Evolutionary conservation across 371 early-diverging fungal species (phyloP).

Genomic region (Syncephalastrum sp.): DNA sequence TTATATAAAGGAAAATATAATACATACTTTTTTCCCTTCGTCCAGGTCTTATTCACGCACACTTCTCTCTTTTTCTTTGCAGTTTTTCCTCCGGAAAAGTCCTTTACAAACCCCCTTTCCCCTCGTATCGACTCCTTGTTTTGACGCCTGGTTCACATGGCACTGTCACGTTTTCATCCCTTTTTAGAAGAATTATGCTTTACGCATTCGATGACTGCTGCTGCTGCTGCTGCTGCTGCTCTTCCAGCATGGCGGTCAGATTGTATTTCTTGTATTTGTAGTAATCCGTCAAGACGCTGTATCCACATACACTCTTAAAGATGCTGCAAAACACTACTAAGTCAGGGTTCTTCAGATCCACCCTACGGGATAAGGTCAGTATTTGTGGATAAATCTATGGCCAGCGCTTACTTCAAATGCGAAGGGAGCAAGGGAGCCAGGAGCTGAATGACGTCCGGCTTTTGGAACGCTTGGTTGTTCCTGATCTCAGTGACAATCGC

Average conservation of each 20-base stretch:
- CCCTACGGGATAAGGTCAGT: slow-evolving; percentile 13
- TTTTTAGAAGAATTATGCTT: too few relatives aligned
- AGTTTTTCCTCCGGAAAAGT: too few relatives aligned
- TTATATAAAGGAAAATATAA: too few relatives aligned
- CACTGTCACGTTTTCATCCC: too few relatives aligned
- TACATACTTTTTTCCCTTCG: too few relatives aligned
- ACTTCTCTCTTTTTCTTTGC: too few relatives aligned
- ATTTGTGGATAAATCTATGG: background rate
- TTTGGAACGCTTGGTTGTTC: slow-evolving; percentile 43
- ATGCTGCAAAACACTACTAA: slow-evolving; percentile 47
- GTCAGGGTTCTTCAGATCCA: slow-evolving; percentile 47
- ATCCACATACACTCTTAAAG: slow-evolving; percentile 58
- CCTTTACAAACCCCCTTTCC: too few relatives aligned
- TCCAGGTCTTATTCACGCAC: too few relatives aligned
- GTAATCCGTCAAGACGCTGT: slow-evolving; percentile 41
- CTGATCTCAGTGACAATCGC: slow-evolving; percentile 50
- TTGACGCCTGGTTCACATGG: too few relatives aligned
- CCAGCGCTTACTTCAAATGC: slow-evolving; percentile 30
- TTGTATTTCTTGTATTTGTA: slow-evolving; percentile 52
- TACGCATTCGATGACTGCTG: too few relatives aligned
- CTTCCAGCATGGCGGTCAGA: slow-evolving; percentile 16
- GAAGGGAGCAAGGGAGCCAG: slow-evolving; percentile 46
- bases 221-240: background rate
- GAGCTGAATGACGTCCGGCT: slow-evolving; percentile 34
- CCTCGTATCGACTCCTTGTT: too few relatives aligned